Percentiles rank a stretch among this genome's conserved stretches.
Conservation (phyloP, 2,329 filamentous ascomycete species). For the Nigrograna mackinnonii region DNA sequence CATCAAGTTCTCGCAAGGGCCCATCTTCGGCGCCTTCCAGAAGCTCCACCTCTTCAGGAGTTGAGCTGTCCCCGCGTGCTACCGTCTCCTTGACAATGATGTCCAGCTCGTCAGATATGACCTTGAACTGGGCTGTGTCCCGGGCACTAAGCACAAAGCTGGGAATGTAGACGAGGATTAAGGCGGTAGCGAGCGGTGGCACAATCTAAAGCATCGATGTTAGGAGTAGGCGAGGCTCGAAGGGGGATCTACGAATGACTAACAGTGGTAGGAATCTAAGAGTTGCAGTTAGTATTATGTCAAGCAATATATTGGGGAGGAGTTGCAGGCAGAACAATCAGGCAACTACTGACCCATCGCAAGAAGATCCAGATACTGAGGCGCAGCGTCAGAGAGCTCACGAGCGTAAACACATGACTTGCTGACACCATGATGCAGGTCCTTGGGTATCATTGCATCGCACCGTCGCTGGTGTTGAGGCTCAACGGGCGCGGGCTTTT, state of each 20-base stretch:
- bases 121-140: conserved; percentile 59
- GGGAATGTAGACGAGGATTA: conserved; percentile 68
- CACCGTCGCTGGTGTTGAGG: conserved; percentile 13
- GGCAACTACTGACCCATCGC: conserved; percentile 57
- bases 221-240: conserved; percentile 4
- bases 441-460: conserved; percentile 12
- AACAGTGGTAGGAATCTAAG: conserved; percentile 35
- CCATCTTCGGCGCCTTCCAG: conserved; percentile 45
- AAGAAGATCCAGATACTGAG: conserved; percentile 61
- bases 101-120: conserved; percentile 64
- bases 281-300: conserved; percentile 14
- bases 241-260: conserved; percentile 13
- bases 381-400: conserved; percentile 56
- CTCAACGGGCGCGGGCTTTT: neutral
- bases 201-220: conserved; percentile 28
- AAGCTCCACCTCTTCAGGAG: conserved; percentile 36
- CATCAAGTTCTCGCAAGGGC: conserved; percentile 53
- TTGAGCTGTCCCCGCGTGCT: conserved; percentile 29
- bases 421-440: conserved; percentile 36
- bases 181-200: conserved; percentile 58
- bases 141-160: conserved; percentile 65
- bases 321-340: conserved; percentile 5
- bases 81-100: conserved; percentile 46
- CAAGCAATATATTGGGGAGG: conserved; percentile 9
- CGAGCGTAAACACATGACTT: conserved; percentile 37